These are phyloP conservation scores for Dendrobium nobile DNA, from an alignment of 106 monocot species.

Conservation along the genomic window DNA sequence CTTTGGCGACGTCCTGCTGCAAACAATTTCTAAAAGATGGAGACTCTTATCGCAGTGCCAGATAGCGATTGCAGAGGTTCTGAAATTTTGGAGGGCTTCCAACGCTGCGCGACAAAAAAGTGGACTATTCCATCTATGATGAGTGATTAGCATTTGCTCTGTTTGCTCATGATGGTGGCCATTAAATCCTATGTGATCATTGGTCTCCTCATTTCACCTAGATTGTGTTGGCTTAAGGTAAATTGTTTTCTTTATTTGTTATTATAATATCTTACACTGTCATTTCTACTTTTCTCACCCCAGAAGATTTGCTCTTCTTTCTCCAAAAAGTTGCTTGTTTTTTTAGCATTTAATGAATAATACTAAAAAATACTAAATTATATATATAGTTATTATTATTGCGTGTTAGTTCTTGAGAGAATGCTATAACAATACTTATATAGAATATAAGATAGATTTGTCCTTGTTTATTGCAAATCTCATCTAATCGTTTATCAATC, in stretches of 20 bases:
- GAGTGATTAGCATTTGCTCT: conserved; percentile 54
- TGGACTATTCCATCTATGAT: conserved; percentile 19
- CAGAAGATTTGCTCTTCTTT: too few relatives aligned
- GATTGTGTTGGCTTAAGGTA: conserved; percentile 59
- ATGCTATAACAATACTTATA: neutral
- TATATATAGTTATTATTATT: neutral
- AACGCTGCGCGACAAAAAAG: conserved; percentile 26
- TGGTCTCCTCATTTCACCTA: conserved; percentile 69
- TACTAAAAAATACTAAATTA: too few relatives aligned
- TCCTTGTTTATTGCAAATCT: neutral
- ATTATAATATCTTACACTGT: neutral
- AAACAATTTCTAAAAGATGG: conserved; percentile 49
- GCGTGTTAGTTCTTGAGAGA: neutral
- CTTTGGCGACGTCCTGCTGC: conserved; percentile 25
- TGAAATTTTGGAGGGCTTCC: conserved; percentile 17
- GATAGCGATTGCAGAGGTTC: conserved; percentile 22
- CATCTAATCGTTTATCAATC: neutral
- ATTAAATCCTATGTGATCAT: conserved; percentile 48
- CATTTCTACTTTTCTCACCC: neutral
- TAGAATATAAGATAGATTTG: neutral
- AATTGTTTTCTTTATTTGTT: neutral
- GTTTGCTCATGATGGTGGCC: conserved; percentile 67
- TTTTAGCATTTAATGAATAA: too few relatives aligned
- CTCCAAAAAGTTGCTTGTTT: too few relatives aligned
- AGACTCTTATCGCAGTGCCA: conserved; percentile 54